A percentile compares a stretch with the other conserved stretches of the same genome.
Conservation (phyloP, 352 stramenopile species). For the Phytophthora megakarya region DNA sequence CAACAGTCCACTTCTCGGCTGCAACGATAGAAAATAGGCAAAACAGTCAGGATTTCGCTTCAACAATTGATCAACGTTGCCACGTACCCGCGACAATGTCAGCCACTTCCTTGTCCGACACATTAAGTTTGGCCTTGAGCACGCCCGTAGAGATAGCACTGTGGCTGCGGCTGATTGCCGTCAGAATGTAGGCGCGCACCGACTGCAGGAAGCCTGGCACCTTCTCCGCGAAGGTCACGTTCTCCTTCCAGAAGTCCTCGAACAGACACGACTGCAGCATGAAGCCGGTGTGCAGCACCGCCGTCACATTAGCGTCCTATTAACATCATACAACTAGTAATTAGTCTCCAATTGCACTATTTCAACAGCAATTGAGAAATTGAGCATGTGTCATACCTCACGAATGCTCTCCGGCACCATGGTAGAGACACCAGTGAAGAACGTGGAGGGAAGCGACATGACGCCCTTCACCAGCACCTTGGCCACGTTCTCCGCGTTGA, state of each 20-base stretch:
- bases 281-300: conserved; percentile 61
- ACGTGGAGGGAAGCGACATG: conserved; percentile 67
- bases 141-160: conserved; percentile 61
- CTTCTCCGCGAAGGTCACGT: conserved; percentile 62
- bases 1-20: conserved; percentile 76
- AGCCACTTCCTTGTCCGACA: conserved; percentile 70
- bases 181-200: conserved; percentile 79
- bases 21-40: conserved; percentile 14
- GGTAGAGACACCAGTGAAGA: conserved; percentile 78
- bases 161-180: conserved; percentile 75
- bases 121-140: conserved; percentile 69
- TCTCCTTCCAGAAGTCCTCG: conserved; percentile 81
- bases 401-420: conserved; percentile 72
- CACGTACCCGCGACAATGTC: conserved; percentile 56
- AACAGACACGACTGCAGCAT: conserved; percentile 83
- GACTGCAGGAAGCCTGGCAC: conserved; percentile 73
- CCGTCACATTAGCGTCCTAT: conserved; percentile 63
- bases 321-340: no score
- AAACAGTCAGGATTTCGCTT: conserved; percentile 23
- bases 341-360: conserved; percentile 3
- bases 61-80: conserved; percentile 1
- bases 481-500: conserved; percentile 63
- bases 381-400: conserved; percentile 44
- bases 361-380: not conserved
- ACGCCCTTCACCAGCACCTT: conserved; percentile 78